Base-by-base conservation (phyloP, 2,329 filamentous ascomycete genomes). In the Xylariaceae sp. region DNA sequence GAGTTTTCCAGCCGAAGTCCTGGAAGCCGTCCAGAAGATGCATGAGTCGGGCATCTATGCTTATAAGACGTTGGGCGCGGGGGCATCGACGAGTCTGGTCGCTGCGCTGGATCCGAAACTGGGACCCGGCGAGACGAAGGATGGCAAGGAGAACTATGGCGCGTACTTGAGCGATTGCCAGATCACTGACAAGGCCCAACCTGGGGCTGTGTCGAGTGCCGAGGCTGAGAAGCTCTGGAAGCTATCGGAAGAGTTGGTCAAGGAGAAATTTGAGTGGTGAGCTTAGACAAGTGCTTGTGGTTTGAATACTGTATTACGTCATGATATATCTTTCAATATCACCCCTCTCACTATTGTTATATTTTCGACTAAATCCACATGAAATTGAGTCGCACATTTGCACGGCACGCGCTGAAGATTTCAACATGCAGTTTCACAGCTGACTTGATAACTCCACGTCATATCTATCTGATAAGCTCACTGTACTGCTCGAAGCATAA, bases 211-310 rank as follows among this genome's bases (percentile, higher is more conserved):
- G 7, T 71, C 71, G 17, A 70, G 64, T 31, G 56, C 64, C 5
- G 68, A 67, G 31, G 74, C 73, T 3, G 72, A 73, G 58, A 74
- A 57, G 62, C 62, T 77, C 36, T 76, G 75, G 75, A 65, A 67
- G 43, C 4, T 71, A 12, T 74, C 73, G 0, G 70, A 75, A 62
- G 65, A 69, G 40, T 33, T 75, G 61, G 73, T 75, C 23, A 66
- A 67, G 49, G 64, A 74, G 66, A 68, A 68, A 49, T 75, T 75
- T 53, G 34, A 61, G 43, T 72, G 65, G 65, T 72, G 40, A 65
- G 6, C 17, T 43, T 21, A 8, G 21, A 11, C 3, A 4, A 14
- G n/a, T 8, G 29, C n/a, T n/a, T n/a, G n/a, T n/a, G n/a, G n/a
- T n/a, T n/a, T n/a, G n/a, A n/a, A n/a, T n/a, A n/a, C n/a, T n/a